phyloP scores from a whole-genome alignment of 73 alveolate species.

The Symbiodinium pilosum region DNA sequence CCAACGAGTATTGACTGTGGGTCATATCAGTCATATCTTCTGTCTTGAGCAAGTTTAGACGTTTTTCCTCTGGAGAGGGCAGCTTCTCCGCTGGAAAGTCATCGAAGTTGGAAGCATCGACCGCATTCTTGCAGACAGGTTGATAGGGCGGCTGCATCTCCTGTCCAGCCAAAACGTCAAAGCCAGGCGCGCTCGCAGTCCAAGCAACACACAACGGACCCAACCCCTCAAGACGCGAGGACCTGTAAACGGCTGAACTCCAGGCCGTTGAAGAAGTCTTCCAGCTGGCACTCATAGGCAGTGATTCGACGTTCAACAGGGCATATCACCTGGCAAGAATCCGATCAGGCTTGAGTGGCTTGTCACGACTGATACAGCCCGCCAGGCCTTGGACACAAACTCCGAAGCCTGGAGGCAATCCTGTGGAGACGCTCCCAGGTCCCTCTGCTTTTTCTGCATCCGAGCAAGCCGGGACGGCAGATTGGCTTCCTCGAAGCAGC shows the following conservation, averaged over 20 bases:
- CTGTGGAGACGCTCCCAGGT: slow-evolving; percentile 46
- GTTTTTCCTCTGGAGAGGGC: slow-evolving; percentile 65
- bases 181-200: too few species aligned
- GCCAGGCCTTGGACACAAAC: slow-evolving; percentile 44
- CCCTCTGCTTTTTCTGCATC: slow-evolving; percentile 91
- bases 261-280: slow-evolving; percentile 51
- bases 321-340: slow-evolving; percentile 40
- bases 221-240: too few species aligned
- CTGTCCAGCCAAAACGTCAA: background rate
- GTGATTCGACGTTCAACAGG: slow-evolving; percentile 80
- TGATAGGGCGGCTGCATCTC: background rate
- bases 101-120: slow-evolving; percentile 73
- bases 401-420: slow-evolving; percentile 50
- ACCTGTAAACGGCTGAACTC: slow-evolving; percentile 78
- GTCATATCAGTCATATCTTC: too few species aligned
- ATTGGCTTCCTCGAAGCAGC: slow-evolving; percentile 20
- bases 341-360: too few species aligned
- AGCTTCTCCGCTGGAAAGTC: slow-evolving; percentile 61
- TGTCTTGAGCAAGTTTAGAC: too few species aligned
- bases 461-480: slow-evolving; percentile 73
- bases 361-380: too few species aligned
- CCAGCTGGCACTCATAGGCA: slow-evolving; percentile 72
- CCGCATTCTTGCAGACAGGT: slow-evolving; percentile 24
- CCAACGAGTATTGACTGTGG: too few species aligned
- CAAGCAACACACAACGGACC: too few species aligned